phyloP scores from a whole-genome alignment of 73 alveolate genomes.

The Durusdinium trenchii region DNA sequence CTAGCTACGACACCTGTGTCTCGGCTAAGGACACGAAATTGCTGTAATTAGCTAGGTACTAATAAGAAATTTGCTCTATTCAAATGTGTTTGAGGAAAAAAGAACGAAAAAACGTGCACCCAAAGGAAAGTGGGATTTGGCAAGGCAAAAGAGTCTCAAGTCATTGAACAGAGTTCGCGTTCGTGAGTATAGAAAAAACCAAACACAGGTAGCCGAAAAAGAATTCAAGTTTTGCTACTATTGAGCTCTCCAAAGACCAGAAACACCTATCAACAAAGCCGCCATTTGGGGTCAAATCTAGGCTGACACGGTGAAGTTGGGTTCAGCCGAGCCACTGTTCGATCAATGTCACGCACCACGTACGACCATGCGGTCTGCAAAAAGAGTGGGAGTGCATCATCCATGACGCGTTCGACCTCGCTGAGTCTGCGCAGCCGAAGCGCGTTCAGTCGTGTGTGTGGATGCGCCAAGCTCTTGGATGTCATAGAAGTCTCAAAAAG shows the following conservation, averaged over 20 bases:
- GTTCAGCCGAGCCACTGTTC: slow-evolving; percentile 12
- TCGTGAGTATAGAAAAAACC: no score
- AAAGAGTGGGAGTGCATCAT: slow-evolving; percentile 67
- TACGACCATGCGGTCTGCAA: slow-evolving; percentile 77
- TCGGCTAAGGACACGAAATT: no score
- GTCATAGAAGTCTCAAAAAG: background rate
- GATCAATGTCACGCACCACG: slow-evolving; percentile 71
- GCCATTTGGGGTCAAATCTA: background rate
- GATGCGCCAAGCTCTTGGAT: background rate
- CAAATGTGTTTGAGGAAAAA: no score
- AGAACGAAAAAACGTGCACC: no score
- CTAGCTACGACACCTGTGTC: no score
- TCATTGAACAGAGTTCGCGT: no score
- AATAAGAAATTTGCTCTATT: no score
- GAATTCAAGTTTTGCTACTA: background rate
- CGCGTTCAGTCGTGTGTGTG: background rate
- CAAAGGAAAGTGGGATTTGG: no score
- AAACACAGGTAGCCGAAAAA: background rate
- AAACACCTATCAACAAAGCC: background rate
- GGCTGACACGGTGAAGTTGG: background rate
- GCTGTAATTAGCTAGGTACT: no score
- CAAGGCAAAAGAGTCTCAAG: no score
- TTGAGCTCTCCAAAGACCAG: background rate
- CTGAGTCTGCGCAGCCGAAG: no score
- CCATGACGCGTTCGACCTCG: slow-evolving; percentile 68